Conservation (phyloP, 1,284 basidiomycete species). For the Sanghuangporus baumii region DNA sequence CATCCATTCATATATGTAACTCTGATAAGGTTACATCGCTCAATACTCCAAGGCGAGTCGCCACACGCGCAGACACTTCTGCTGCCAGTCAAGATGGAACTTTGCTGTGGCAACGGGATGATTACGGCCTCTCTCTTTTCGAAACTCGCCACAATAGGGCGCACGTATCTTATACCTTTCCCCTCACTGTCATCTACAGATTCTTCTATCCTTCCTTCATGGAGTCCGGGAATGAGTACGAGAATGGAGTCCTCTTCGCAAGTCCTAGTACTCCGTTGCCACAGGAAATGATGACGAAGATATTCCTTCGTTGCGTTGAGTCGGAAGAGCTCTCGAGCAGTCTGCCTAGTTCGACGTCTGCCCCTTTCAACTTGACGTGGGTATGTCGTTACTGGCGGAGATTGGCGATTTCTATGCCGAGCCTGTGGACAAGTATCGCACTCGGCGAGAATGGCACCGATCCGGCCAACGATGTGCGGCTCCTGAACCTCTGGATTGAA, state of each 20-base stretch:
- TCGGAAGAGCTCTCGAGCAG: not conserved
- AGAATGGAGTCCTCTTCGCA: conserved; percentile 10
- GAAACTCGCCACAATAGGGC: not conserved
- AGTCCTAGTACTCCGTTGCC: conserved; percentile 1
- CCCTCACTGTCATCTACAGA: not conserved
- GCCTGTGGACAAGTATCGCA: conserved; percentile 9
- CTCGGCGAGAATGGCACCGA: conserved; percentile 8
- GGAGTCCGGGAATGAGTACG: not conserved
- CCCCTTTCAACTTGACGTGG: conserved; percentile 13
- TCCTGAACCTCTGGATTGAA: conserved; percentile 6
- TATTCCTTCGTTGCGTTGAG: conserved; percentile 5
- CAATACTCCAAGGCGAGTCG: not conserved
- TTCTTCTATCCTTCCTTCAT: not conserved
- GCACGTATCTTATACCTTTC: not conserved
- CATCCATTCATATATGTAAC: too few species aligned
- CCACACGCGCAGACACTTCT: not conserved
- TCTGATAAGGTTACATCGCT: not conserved
- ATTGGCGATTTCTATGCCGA: conserved; percentile 3
- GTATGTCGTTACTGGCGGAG: conserved; percentile 12
- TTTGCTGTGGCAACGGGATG: not conserved
- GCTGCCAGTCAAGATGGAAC: not conserved
- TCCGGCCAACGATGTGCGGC: conserved; percentile 7
- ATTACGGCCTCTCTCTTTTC: not conserved
- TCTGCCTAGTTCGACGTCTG: not conserved
- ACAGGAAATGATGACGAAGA: conserved; percentile 7